Evolutionary conservation across 345 rosid genomes (phyloP).

Genomic region (Draba incana): DNA sequence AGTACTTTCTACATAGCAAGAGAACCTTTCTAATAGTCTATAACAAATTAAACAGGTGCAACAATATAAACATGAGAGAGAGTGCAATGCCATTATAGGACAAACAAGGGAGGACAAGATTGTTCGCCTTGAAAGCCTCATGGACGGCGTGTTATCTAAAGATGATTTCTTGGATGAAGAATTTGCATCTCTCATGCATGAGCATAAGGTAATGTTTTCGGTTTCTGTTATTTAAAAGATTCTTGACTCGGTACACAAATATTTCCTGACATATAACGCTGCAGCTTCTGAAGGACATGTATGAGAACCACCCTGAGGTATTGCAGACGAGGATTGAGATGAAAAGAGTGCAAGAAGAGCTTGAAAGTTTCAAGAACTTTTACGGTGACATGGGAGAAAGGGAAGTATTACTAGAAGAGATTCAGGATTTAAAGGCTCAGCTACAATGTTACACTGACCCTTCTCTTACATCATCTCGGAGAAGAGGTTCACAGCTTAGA

Average conservation of each 20-base stretch:
- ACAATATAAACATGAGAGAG: slow-evolving; percentile 98
- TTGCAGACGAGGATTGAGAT: slow-evolving; percentile 70
- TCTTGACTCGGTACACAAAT: slow-evolving; percentile 23
- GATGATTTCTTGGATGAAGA: slow-evolving; percentile 92
- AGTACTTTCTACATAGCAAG: slow-evolving; percentile 5
- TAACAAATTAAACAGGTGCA: slow-evolving; percentile 63
- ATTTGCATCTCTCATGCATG: slow-evolving; percentile 71
- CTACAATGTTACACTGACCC: slow-evolving; percentile 76
- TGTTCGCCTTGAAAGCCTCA: slow-evolving; percentile 88
- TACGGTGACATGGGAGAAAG: slow-evolving; percentile 79
- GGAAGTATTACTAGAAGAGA: slow-evolving; percentile 90
- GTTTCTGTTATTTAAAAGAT: slow-evolving; percentile 5
- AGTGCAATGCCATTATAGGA: slow-evolving; percentile 88
- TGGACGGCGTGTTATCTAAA: slow-evolving; percentile 92
- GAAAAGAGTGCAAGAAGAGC: slow-evolving; percentile 79
- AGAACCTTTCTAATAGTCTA: slow-evolving; percentile 21
- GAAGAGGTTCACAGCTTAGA: slow-evolving; percentile 53
- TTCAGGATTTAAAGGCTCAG: slow-evolving; percentile 86
- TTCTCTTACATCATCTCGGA: slow-evolving; percentile 57
- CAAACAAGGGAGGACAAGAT: slow-evolving; percentile 94
- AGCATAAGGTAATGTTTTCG: slow-evolving; percentile 59
- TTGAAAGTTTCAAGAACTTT: slow-evolving; percentile 76
- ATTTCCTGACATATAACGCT: slow-evolving; percentile 35
- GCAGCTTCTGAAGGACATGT: slow-evolving; percentile 92
- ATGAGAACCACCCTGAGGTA: slow-evolving; percentile 91